Evolutionary conservation across 2,329 filamentous ascomycete genomes (phyloP).

Genomic region (Raffaelea arxii): DNA sequence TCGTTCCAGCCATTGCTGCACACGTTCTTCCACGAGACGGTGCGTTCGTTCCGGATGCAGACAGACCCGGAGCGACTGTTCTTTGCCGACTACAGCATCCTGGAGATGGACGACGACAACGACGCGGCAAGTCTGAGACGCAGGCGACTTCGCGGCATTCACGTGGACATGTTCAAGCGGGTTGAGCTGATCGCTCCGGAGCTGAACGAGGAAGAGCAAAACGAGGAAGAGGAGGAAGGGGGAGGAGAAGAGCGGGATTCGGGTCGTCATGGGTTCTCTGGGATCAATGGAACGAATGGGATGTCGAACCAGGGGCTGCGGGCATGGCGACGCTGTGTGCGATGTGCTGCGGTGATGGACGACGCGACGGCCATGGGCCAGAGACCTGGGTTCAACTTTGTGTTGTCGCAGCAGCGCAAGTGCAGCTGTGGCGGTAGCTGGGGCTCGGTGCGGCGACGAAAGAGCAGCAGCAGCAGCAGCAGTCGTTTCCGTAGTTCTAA

Average conservation of each 20-base stretch:
- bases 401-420: conserved; percentile 43
- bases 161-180: conserved; percentile 50
- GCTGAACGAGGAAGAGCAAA: neutral
- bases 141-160: conserved; percentile 31
- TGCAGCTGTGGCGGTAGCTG: conserved; percentile 47
- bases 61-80: conserved; percentile 60
- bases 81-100: conserved; percentile 60
- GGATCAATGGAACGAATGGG: conserved; percentile 6
- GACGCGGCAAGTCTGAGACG: conserved; percentile 32
- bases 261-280: conserved; percentile 1
- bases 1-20: conserved; percentile 48
- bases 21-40: conserved; percentile 50
- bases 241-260: neutral
- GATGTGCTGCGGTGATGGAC: conserved; percentile 58
- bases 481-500: no score
- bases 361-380: conserved; percentile 37
- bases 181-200: conserved; percentile 31
- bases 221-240: neutral
- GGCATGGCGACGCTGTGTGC: conserved; percentile 40
- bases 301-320: neutral
- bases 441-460: conserved; percentile 28
- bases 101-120: conserved; percentile 54
- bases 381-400: conserved; percentile 41
- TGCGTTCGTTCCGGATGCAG: conserved; percentile 47
- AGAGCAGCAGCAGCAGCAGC: no score